Base-by-base conservation (phyloP, 2,329 filamentous ascomycete genomes). In the Fusarium virguliforme region DNA sequence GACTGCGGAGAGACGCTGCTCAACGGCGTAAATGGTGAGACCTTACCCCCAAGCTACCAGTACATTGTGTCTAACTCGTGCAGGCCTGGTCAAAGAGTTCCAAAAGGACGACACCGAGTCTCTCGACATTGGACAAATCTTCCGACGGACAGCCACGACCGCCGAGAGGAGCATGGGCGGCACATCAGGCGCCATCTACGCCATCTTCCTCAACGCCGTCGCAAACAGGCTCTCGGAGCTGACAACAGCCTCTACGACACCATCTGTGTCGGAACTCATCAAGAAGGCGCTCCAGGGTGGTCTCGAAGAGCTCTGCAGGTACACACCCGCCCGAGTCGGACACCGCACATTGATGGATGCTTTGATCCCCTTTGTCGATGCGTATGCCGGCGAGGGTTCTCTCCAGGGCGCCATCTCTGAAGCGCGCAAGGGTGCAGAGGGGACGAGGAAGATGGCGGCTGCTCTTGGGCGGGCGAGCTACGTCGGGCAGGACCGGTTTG, bases 311-410 rank as follows among this genome's bases (percentile, higher is more conserved):
- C 57, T 76, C 3, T 75, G 73, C 53, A 73, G 72, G 41, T 94
- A 94, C 77, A 94, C 92, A 2, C 91, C 92, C 1, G 92, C 92
- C 1, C 87, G 90, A 67, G 87, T 88, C 1, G 92, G 92, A 6
- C 92, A 94, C 74, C 84, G 92, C 35, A 94, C 92, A 1, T 79
- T 94, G 38, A 87, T 94, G 67, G 92, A 94, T 79, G 91, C 92
- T 1, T 81, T 94, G 46, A 85, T 89, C 58, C 92, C 92, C 3
- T 94, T 94, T 75, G 87, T 92, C 37, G 83, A 88, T 35, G 86
- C 85, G 1, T 81, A 93, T 3, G 81, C 80, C 3, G 81, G 84
- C 1, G 83, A 40, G 3, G 24, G 83, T 8, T 91, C 64, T 18
- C 28, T 59, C 87, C 67, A 81, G 87, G 63, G 90, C 12, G 71